Base-by-base conservation (phyloP, 2,329 filamentous ascomycete species). In the Colletotrichum sp. region DNA sequence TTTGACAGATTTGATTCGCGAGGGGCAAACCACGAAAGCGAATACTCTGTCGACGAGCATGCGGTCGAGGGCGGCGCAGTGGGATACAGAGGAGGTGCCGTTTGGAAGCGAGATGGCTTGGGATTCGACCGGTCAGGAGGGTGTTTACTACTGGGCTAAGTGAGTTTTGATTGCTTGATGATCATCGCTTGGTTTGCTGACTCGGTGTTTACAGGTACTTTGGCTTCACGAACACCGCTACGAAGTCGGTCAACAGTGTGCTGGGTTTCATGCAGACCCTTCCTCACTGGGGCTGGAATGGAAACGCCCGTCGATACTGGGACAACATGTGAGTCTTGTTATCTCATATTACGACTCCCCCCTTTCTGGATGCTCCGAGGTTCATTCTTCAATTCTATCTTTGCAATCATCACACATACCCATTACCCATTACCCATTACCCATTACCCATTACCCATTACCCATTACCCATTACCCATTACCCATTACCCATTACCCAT, bases 51-150 rank as follows among this genome's bases (percentile, higher is more conserved):
- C 87, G 62, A 78, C 80, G 1, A 82, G 82, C 1, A 91, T 92
- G 90, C 84, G 83, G 18, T 81, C 81, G 5, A 86, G 91, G 1
- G 89, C 90, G 2, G 76, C 84, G 7, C 78, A 82, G 2, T 92
- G 91, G 91, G 80, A 88, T 21, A 82, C 82, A 0, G 82, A 89
- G 69, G 84, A 86, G 18, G 87, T 89, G 9, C 91, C 91, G 0
- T 93, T 88, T 75, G 91, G 90, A 1, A 91, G 89, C 67, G 91
- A 92, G 80, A 90, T 91, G 89, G 88, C 90, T 0, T 92, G 91
- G 91, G 91, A 93, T 75, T 91, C 88, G 0, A 92, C 91, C 0
- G 90, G 89, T 0, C 90, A 92, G 78, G 90, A 92, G 80, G 90
- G 90, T 0, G 89, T 92, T 0, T 92, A 91, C 75, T 90, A 90